Conservation (phyloP, 108 stramenopile species). For the Aurantiochytrium sp. region DNA sequence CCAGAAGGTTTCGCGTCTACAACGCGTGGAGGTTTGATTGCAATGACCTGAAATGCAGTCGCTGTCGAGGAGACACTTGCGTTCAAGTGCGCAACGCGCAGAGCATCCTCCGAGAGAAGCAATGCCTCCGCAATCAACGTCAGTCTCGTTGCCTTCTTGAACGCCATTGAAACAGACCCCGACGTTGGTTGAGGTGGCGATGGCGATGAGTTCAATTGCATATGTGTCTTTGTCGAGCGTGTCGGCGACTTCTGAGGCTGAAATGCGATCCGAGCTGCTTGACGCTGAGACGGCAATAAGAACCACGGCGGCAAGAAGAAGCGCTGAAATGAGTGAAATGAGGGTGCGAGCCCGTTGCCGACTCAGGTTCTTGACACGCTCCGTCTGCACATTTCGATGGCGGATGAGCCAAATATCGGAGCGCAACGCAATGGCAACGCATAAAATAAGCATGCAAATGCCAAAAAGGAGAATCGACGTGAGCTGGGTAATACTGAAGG, state of each 20-base stretch:
- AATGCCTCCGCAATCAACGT: not conserved
- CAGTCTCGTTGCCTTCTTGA: not conserved
- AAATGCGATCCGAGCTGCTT: not conserved
- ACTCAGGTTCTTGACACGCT: not conserved
- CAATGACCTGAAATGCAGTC: not conserved
- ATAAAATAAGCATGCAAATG: not conserved
- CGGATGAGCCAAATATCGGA: not conserved
- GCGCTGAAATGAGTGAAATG: not conserved
- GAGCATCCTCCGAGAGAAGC: not conserved
- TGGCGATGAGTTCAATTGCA: not conserved
- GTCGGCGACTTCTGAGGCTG: not conserved
- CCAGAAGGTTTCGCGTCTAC: not conserved
- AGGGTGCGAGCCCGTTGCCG: not conserved
- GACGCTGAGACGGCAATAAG: not conserved
- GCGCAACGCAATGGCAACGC: not conserved
- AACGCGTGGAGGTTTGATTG: not conserved
- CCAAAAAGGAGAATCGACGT: not conserved
- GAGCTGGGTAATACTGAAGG: not conserved
- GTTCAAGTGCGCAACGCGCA: not conserved
- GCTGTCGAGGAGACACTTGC: not conserved
- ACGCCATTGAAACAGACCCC: not conserved
- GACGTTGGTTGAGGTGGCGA: not conserved
- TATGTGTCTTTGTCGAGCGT: slow-evolving; percentile 9
- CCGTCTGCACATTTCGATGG: not conserved
- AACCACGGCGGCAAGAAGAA: not conserved